Evolutionary conservation across 805 yeast genomes (phyloP), one percentile per base, ranked within the genome.

Genomic region (Kuraishia piskuri): DNA sequence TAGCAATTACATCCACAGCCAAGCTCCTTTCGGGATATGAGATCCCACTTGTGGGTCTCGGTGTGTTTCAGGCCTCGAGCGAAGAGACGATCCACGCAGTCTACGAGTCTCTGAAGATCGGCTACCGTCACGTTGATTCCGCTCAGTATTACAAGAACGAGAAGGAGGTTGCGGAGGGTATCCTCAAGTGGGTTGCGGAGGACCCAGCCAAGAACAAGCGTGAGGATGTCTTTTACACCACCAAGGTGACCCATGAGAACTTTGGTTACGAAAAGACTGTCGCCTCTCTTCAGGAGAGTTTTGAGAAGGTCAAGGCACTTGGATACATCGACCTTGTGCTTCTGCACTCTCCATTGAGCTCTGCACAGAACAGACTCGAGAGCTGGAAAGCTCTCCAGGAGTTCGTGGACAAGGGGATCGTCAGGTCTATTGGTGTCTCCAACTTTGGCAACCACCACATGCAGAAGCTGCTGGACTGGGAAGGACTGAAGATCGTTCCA

Each of bases 71-170:
- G 21, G 56, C 79, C 7, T 70, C 78, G 2, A 54, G 59, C 1
- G 58, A 58, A 0, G 65, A 68, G 8, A 68, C 82, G 1, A 55
- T 65, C 1, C 67, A 71, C 0, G 62, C 80, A 25, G 83, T 82
- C 0, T 72, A 77, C 58, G 63, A 72, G 37, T 91, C 91, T 1
- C 72, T 86, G 54, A 66, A 72, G 46, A 71, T 67, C 21, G 92
- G 92, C 0, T 86, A 83, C 64, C 75, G 90, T 58, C 90, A 82
- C 59, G 70, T 86, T 54, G 91, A 86, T 62, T 69, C 82, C 21
- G 92, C 92, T 3, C 79, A 74, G 8, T 68, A 67, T 21, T 86
- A 86, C 68, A 68, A 70, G 14, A 86, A 86, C 66, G 86, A 84
- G 61, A 57, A 57, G 22, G 83, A 81, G 57, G 78, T 80, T 5